A percentile compares a stretch with the other conserved stretches of the same genome.
phyloP scores from a whole-genome alignment of 2,329 filamentous ascomycete species.

The Blumeria hordei region DNA sequence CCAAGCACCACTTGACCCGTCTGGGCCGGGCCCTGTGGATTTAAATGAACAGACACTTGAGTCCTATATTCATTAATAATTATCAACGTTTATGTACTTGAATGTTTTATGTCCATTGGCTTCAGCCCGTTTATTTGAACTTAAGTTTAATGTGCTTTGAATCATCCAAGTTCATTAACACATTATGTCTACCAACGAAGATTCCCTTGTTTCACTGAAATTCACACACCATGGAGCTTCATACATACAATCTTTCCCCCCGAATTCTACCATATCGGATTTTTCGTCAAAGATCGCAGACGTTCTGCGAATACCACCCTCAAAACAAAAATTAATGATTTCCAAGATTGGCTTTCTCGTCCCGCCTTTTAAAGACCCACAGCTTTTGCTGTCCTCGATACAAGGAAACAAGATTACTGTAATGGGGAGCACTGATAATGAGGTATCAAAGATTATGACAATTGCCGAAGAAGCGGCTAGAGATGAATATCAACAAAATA shows the following conservation, averaged over 20 bases:
- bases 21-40: too few species aligned
- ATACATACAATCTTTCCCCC: conserved; percentile 21
- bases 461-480: conserved; percentile 25
- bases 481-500: conserved; percentile 18
- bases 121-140: too few species aligned
- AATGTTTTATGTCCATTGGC: too few species aligned
- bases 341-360: conserved; percentile 41
- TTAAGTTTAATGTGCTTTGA: too few species aligned
- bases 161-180: too few species aligned
- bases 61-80: too few species aligned
- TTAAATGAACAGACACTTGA: too few species aligned
- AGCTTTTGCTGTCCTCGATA: conserved; percentile 21
- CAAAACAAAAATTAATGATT: conserved; percentile 45
- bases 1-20: neutral
- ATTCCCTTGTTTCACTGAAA: conserved; percentile 19
- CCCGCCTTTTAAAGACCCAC: conserved; percentile 34
- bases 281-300: conserved; percentile 33
- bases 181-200: conserved; percentile 8
- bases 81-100: too few species aligned
- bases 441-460: conserved; percentile 28
- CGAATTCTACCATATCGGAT: conserved; percentile 27
- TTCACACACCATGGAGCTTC: conserved; percentile 23
- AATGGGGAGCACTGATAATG: conserved; percentile 36
- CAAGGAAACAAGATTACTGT: conserved; percentile 38
- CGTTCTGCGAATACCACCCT: conserved; percentile 30